phyloP scores from a whole-genome alignment of 495 filamentous ascomycete species.

The Neurospora sp. region DNA sequence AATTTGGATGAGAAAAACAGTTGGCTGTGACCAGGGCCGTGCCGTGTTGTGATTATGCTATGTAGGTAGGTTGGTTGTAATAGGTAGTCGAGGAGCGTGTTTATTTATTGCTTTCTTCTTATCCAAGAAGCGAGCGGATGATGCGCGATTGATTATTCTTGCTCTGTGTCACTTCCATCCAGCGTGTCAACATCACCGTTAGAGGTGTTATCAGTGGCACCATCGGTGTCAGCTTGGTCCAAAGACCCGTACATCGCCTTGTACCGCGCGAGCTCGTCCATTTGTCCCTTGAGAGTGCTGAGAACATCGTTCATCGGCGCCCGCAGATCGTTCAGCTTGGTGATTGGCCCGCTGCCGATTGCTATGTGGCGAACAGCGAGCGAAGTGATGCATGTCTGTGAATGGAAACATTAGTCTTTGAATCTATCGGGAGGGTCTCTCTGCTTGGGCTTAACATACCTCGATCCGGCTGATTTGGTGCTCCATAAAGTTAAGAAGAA shows the following conservation, averaged over 20 bases:
- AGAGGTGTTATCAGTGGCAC: not conserved
- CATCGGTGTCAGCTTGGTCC: not conserved
- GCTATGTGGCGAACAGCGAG: constrained; percentile 56
- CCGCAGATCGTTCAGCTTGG: constrained; percentile 34
- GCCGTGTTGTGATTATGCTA: not conserved
- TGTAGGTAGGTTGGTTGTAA: not conserved
- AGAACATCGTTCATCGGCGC: constrained; percentile 41
- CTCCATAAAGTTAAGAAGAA: constrained; percentile 78
- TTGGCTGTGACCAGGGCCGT: not conserved
- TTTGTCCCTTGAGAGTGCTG: constrained; percentile 27
- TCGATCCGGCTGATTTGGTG: constrained; percentile 93
- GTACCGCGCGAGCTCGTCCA: constrained; percentile 38
- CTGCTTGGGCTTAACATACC: constrained; percentile 41
- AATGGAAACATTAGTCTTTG: constrained; percentile 4
- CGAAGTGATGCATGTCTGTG: constrained; percentile 49
- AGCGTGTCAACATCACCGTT: not conserved
- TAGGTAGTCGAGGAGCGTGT: not conserved
- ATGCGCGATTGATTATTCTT: constrained; percentile 12
- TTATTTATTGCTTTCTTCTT: not conserved
- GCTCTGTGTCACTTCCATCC: constrained; percentile 22
- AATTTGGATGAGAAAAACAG: not conserved
- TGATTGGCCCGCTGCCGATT: constrained; percentile 28
- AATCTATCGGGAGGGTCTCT: not conserved
- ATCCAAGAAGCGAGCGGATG: not conserved
- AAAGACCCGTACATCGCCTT: constrained; percentile 35